Conservation (phyloP, 108 stramenopile species). For the Asterionellopsis glacialis region DNA sequence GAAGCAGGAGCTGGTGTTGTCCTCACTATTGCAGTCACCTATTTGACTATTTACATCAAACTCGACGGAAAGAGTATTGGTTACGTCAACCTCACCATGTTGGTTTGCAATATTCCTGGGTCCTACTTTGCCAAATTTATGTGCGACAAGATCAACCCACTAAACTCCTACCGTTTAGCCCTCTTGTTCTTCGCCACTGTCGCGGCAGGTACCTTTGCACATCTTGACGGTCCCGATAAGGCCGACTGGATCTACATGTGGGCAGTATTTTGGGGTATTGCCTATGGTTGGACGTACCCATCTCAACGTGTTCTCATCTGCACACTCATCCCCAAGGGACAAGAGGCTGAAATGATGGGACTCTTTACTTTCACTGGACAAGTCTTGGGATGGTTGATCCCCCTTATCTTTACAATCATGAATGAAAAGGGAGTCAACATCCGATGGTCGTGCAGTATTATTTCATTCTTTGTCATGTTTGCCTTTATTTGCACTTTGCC, state of each 20-base stretch:
- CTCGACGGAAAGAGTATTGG: too few relatives aligned
- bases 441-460: slow-evolving; percentile 19
- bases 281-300: slow-evolving; percentile 55
- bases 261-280: slow-evolving; percentile 42
- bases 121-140: too few relatives aligned
- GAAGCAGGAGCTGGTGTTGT: slow-evolving; percentile 25
- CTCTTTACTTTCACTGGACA: slow-evolving; percentile 37
- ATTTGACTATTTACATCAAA: slow-evolving; percentile 2
- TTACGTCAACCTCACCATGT: too few relatives aligned
- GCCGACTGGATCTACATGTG: slow-evolving; percentile 27
- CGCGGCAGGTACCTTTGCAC: slow-evolving; percentile 35
- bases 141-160: too few relatives aligned
- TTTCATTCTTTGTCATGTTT: slow-evolving; percentile 34
- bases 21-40: slow-evolving; percentile 33
- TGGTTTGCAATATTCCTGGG: too few relatives aligned
- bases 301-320: slow-evolving; percentile 40
- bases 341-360: slow-evolving; percentile 42
- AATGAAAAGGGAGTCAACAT: slow-evolving; percentile 41
- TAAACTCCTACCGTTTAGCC: too few relatives aligned
- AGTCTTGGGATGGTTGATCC: slow-evolving; percentile 54
- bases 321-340: slow-evolving; percentile 17
- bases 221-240: slow-evolving; percentile 15
- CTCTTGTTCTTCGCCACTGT: not conserved
- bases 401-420: slow-evolving; percentile 48
- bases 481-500: slow-evolving; percentile 7